Base-by-base conservation (phyloP, 768 basidiomycete genomes). In the Suillus hirtellus region DNA sequence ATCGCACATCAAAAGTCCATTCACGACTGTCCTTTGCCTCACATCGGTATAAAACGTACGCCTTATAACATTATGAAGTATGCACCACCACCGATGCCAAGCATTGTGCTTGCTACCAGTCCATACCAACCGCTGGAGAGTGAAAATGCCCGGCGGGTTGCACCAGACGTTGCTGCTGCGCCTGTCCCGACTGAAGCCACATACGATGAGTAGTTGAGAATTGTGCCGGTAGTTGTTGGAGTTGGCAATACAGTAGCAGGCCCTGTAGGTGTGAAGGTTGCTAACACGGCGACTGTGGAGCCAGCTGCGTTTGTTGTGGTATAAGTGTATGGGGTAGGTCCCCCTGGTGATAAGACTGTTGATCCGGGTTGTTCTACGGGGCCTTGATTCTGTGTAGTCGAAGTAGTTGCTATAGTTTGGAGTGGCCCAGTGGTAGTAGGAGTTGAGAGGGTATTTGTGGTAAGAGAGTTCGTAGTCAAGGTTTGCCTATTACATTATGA, bases 361-460 rank as follows among this genome's bases (percentile, higher is more conserved):
- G 81, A 37, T 3, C 69, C 78, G 27, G 86, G 86, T 66, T 83
- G 81, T 8, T 81, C 89, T 0, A 89, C 88, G 3, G 87, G 86
- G 0, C 86, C 86, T 62, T 76, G 78, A 37, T 72, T 27, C 61
- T 75, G 60, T 14, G 53, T 63, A n/a, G 49, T 60, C 31, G 69
- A 8, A 10, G 76, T 60, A 19, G 76, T 59, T 4, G 69, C 50
- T 34, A 66, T 5, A 2, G 62, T 54, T 37, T 66, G 63, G n/a
- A 63, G 40, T 35, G 17, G 1, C 4, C 47, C 47, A 49, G 47
- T 35, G n/a, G 70, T 21, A 10, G 70, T 42, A 0, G 27, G 27
- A 27, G 50, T 64, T 15, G 31, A 12, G 9, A 61, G 50, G 19
- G 73, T 27, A 54, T 64, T 70, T 46, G 70, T 38, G 17, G 75